Evolutionary conservation across 805 yeast genomes (phyloP), one percentile per base, ranked within the genome.

Genomic region (Yarrowia bubula): DNA sequence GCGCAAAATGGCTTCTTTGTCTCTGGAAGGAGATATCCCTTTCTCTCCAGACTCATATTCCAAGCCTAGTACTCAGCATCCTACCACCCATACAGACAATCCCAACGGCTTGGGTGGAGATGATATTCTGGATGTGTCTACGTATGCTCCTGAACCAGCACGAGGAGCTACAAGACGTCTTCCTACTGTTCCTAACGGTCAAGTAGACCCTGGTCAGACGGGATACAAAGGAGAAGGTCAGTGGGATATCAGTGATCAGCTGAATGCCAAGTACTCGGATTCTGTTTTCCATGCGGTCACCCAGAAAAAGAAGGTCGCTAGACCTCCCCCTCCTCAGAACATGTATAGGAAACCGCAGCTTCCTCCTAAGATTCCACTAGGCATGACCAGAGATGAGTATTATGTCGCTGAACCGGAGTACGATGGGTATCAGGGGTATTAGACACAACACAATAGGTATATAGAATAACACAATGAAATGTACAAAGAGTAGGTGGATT

Each of bases 231-330:
- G 73, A 6, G 70, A 70, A 39, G 73, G 73, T 8, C 72, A 71
- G 37, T 71, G 73, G 73, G 71, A 70, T 39, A 55, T 71, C 4
- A 66, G 71, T n/a, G 67, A 71, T 46, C 74, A 75, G 65, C 72
- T 76, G 66, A 76, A 76, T 55, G 76, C 71, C 43, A 74, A 77
- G 37, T 76, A 75, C 61, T 75, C 75, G 14, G 77, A 73, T 39
- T 74, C 77, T 6, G 68, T 75, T 57, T 72, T 73, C 64, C 68
- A 68, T 46, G 66, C 66, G n/a, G 68, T 67, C 14, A 48, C 66
- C 7, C 66, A 63, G 18, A 47, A 58, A 31, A 62, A 66, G 61
- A 46, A 51, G 43, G 22, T 28, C 13, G n/a, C 31, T 3, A 22
- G 50, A 3, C 51, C 42, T 11, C 41, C 62, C n/a, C 43, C 62